A percentile compares a stretch with the other conserved stretches of the same genome.
Evolutionary conservation across 805 yeast species (phyloP).

Genomic region (Monosporozyma yasuniensis): DNA sequence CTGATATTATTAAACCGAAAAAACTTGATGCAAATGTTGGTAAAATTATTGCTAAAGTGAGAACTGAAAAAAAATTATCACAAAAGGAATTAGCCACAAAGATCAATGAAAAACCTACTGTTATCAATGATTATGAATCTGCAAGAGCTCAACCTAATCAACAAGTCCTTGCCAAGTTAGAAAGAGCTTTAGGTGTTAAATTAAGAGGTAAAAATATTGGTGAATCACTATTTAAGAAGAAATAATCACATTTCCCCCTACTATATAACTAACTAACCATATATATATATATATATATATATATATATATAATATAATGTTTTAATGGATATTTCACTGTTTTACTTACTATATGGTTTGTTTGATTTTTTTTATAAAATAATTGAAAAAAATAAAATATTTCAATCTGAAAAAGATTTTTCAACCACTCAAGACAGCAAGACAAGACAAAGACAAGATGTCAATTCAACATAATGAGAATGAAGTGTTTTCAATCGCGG

Average conservation of each 20-base stretch:
- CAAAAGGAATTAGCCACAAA: constrained; percentile 96
- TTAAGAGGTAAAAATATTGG: constrained; percentile 95
- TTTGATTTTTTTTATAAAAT: background rate
- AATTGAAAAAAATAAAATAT: background rate
- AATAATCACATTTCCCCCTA: too few species aligned
- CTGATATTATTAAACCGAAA: constrained; percentile 87
- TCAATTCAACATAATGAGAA: constrained; percentile 39
- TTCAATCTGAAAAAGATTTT: too few species aligned
- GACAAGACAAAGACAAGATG: too few species aligned
- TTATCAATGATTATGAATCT: constrained; percentile 92
- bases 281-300: background rate
- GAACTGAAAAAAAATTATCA: constrained; percentile 80
- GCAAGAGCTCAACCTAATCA: constrained; percentile 96
- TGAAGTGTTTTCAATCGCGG: constrained; percentile 52
- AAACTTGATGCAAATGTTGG: constrained; percentile 82
- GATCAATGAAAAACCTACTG: constrained; percentile 90
- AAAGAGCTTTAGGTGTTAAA: constrained; percentile 88
- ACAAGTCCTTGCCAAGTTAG: constrained; percentile 85
- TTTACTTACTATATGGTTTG: background rate
- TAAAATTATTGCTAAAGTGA: constrained; percentile 72
- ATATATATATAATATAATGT: background rate
- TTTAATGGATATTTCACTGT: background rate
- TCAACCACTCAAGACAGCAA: too few species aligned
- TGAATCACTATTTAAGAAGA: constrained; percentile 56
- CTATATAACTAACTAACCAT: too few species aligned